phyloP scores from a whole-genome alignment of 2,329 filamentous ascomycete genomes.

The Paracoccidioides lutzii region DNA sequence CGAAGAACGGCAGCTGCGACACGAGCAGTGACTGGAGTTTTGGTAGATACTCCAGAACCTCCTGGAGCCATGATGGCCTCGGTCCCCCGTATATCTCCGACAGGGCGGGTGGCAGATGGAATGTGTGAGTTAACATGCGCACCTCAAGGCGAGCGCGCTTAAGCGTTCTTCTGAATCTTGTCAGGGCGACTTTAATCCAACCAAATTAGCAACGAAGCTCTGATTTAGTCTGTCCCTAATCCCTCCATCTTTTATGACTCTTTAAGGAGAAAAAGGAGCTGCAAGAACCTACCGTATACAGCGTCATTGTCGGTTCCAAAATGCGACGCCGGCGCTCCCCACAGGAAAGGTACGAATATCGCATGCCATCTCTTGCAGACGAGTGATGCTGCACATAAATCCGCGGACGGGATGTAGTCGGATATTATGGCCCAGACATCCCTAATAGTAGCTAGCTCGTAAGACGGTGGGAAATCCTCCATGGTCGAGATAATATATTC shows the following conservation, averaged over 20 bases:
- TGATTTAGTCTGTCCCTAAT: not conserved
- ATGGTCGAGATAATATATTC: not conserved
- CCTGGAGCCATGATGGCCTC: slow-evolving; percentile 45
- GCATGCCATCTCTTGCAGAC: slow-evolving; percentile 46
- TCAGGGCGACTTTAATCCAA: slow-evolving; percentile 40
- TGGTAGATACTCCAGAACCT: slow-evolving; percentile 45
- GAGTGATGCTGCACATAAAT: slow-evolving; percentile 43
- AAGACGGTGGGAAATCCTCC: slow-evolving; percentile 49
- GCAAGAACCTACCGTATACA: slow-evolving; percentile 37
- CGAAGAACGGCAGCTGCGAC: slow-evolving; percentile 47
- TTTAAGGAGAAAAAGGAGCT: no score
- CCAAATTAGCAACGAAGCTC: not conserved
- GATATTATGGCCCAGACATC: slow-evolving; percentile 46
- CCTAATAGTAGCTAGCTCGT: slow-evolving; percentile 42
- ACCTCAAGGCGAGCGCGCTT: slow-evolving; percentile 41
- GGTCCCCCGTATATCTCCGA: slow-evolving; percentile 50
- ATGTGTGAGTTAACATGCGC: slow-evolving; percentile 46
- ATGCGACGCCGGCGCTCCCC: slow-evolving; percentile 51
- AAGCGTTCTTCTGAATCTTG: slow-evolving; percentile 45
- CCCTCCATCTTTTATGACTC: not conserved
- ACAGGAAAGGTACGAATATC: slow-evolving; percentile 47
- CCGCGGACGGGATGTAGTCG: slow-evolving; percentile 42
- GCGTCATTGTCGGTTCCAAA: slow-evolving; percentile 48
- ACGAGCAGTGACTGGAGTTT: slow-evolving; percentile 48
- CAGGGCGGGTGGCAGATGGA: slow-evolving; percentile 47